Conservation (phyloP, 2,329 filamentous ascomycete species). For the Diplodia sapinea region DNA sequence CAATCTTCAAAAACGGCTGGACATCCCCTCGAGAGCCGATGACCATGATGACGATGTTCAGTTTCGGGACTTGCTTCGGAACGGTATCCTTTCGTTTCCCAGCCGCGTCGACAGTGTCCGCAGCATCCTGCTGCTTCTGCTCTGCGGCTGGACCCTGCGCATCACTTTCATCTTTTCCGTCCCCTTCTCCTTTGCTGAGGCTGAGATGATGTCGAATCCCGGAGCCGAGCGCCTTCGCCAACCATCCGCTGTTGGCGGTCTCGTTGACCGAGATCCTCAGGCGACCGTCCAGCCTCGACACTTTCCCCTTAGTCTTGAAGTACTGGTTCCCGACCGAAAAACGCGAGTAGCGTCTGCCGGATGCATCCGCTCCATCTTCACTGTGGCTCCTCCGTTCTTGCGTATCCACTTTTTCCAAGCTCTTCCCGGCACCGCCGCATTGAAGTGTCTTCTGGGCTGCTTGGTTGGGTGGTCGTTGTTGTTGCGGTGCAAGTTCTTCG, state of each 20-base stretch:
- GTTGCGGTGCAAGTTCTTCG: neutral
- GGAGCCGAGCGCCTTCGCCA: slow-evolving; percentile 74
- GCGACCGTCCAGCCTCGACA: slow-evolving; percentile 71
- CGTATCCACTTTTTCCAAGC: neutral
- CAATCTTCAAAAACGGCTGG: slow-evolving; percentile 79
- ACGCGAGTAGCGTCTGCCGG: slow-evolving; percentile 51
- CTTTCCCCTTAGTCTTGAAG: slow-evolving; percentile 67
- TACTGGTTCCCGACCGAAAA: slow-evolving; percentile 69
- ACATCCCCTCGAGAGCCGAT: slow-evolving; percentile 81
- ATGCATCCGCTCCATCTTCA: neutral
- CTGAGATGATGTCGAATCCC: slow-evolving; percentile 64
- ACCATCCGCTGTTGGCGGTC: slow-evolving; percentile 70
- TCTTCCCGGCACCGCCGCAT: neutral
- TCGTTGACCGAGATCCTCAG: slow-evolving; percentile 76
- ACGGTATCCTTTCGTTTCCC: neutral
- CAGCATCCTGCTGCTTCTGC: neutral
- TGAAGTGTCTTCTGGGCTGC: neutral
- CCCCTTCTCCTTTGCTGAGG: neutral
- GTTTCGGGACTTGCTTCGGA: slow-evolving; percentile 49
- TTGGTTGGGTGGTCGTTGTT: neutral
- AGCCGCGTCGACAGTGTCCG: neutral
- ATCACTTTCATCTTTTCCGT: slow-evolving; percentile 29
- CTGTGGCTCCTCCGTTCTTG: neutral
- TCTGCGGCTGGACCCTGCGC: neutral
- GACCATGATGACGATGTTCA: slow-evolving; percentile 85